Base-by-base conservation (phyloP, 1,284 basidiomycete genomes). In the Moesziomyces aphidis region DNA sequence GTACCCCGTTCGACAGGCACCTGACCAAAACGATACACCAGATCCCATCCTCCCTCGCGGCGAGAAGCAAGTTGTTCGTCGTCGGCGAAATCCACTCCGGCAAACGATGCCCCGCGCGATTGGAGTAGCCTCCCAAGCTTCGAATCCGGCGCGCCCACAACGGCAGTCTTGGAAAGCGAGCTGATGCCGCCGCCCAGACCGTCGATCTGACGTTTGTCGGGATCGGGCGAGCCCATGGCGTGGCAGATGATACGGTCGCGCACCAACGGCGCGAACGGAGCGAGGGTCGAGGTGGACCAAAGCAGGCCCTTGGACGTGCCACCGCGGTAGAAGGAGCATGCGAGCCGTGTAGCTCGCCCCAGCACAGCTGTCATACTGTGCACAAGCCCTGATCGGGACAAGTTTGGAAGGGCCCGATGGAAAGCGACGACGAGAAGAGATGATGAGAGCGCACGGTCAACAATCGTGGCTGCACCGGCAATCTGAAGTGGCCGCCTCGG, bases 281-380 rank as follows among this genome's bases (percentile, higher is more conserved):
- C 81, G 5, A 83, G 62, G 19, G 57, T 63, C 0, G 59, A 24
- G 89, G 91, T 15, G 91, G 88, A 87, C 48, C 93, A 79, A 73
- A 91, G 91, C 51, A 93, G 88, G 7, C 92, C 92, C 77, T 93
- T 92, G 21, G 91, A 93, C 0, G 92, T 93, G 1, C 92, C 92
- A 3, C 92, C 92, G 31, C 92, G 78, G 55, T 79, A 81, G 67
- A 82, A 79, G 15, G 71, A 66, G 22, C 51, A 52, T 2, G 72
- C 62, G 0, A 70, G 39, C 23, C 58, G 71, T 15, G 9, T 34
- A 13, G 10, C 11, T 4, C 8, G 31, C 55, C 43, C 22, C 50
- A 61, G 21, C 55, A 57, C 7, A 64, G 23, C 23, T 46, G 44
- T 42, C 39, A 42, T 42, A 42, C 17, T 19, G 39, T 19, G 17